Percentiles rank a stretch among this genome's conserved stretches.
These are phyloP conservation scores for Hanseniaspora pseudoguilliermondii DNA, from an alignment of 805 yeast genomes.

Conservation along the genomic window DNA sequence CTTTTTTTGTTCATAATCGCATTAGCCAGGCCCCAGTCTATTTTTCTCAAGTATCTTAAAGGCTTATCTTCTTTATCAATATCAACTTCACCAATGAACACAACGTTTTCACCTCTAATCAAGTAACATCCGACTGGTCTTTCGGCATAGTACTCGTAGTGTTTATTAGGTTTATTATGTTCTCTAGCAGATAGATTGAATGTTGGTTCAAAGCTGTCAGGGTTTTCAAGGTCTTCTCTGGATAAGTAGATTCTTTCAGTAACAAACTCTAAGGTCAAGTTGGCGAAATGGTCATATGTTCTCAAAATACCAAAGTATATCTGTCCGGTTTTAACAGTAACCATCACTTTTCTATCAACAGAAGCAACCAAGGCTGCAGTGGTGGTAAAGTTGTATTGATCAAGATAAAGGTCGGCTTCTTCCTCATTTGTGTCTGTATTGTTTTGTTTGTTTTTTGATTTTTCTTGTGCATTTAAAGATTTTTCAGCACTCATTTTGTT, in stretches of 20 bases:
- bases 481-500: not conserved
- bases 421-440: slow-evolving; percentile 25
- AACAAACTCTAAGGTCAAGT: slow-evolving; percentile 83
- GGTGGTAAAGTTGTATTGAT: slow-evolving; percentile 72
- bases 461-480: not conserved
- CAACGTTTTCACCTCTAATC: slow-evolving; percentile 92
- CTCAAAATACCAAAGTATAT: slow-evolving; percentile 77
- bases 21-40: slow-evolving; percentile 53
- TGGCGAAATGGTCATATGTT: slow-evolving; percentile 90
- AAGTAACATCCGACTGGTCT: slow-evolving; percentile 65
- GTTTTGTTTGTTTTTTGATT: not conserved
- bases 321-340: slow-evolving; percentile 79
- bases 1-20: slow-evolving; percentile 26
- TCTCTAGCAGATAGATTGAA: slow-evolving; percentile 17
- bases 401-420: slow-evolving; percentile 51
- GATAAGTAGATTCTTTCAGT: slow-evolving; percentile 66
- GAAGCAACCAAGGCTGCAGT: slow-evolving; percentile 85
- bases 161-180: not conserved
- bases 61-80: slow-evolving; percentile 73
- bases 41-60: slow-evolving; percentile 40
- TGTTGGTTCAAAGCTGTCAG: not conserved
- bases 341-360: slow-evolving; percentile 70
- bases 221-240: slow-evolving; percentile 27
- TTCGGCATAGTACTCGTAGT: slow-evolving; percentile 45
- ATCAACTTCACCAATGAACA: slow-evolving; percentile 85